Base-by-base conservation (phyloP, 148 eudicot genomes). In the Rhododendron ferrugineum region DNA sequence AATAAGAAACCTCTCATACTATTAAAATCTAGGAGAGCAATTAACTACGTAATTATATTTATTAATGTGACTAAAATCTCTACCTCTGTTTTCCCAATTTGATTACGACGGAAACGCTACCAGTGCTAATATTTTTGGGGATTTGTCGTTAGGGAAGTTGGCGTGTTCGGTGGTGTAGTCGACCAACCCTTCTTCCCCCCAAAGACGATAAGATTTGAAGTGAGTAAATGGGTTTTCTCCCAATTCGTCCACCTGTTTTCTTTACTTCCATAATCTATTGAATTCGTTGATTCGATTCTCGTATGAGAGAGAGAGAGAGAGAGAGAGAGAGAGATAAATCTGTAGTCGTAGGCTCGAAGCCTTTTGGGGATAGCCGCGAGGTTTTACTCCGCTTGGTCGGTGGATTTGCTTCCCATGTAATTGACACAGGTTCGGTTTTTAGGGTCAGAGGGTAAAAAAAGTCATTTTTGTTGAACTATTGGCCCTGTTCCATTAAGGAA, bases 141-240 rank as follows among this genome's bases (percentile, higher is more conserved):
- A 36, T 15, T 36, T 74, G 23, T 36, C 78, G 42, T 74, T 36
- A 11, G 5, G 46, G 44, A 36, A 6, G 78, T 74, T 74, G 44
- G 78, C 78, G 46, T 34, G 44, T 74, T 74, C 2, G 82, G 40
- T 80, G 82, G 66, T 16, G 37, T 5, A 80, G 82, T 54, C 68
- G 44, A 80, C 82, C 82, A 80, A 80, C 82, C 82, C 82, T 32
- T 80, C 82, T 79, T 79, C 32, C 7, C 75, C 34, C 13, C 6
- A 8, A 18, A 1, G 10, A 68, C 16, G 34, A 68, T 14, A 13
- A 9, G 15, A 28, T 68, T 50, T 28, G 74, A 28, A 68, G 74
- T 4, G 11, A 68, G 74, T 9, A 5, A 32, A 37, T 16, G 78
- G 78, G 37, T 34, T 34, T 74, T 16, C 46, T 74, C 78, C 78